Percentiles rank a stretch among this genome's conserved stretches.
These are phyloP conservation scores for Linderniella brevidens DNA, from an alignment of 257 asterid genomes.

Conservation along the genomic window DNA sequence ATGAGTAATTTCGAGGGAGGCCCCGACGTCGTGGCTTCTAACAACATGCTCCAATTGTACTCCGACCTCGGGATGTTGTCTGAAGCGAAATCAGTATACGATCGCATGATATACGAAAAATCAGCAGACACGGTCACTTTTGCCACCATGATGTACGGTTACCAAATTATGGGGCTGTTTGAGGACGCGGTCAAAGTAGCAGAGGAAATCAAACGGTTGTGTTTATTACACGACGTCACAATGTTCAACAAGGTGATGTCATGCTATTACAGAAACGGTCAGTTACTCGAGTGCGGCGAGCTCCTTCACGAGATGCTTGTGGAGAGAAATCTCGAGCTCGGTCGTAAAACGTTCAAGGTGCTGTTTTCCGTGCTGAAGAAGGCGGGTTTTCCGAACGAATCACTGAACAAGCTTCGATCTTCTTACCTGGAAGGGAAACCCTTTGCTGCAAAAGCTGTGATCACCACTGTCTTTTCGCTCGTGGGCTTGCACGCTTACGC, in stretches of 20 bases:
- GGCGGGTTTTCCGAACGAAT: conserved; percentile 49
- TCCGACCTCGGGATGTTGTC: conserved; percentile 71
- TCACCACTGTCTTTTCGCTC: conserved; percentile 46
- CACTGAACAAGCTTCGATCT: conserved; percentile 43
- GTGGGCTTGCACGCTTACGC: conserved; percentile 59
- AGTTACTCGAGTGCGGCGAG: conserved; percentile 58
- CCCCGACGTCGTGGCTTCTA: conserved; percentile 78
- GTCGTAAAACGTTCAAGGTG: conserved; percentile 49
- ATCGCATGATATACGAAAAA: conserved; percentile 25
- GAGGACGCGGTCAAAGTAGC: conserved; percentile 69
- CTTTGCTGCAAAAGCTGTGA: conserved; percentile 60
- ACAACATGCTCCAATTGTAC: conserved; percentile 63
- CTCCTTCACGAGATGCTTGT: conserved; percentile 66
- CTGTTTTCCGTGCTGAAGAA: conserved; percentile 56
- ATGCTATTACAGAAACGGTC: conserved; percentile 56
- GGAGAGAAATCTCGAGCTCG: conserved; percentile 36
- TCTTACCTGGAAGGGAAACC: conserved; percentile 51
- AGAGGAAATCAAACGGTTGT: conserved; percentile 51
- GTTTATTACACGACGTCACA: conserved; percentile 39
- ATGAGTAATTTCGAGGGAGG: conserved; percentile 46
- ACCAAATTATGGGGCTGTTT: conserved; percentile 85
- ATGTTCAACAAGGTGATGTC: conserved; percentile 64
- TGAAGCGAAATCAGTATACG: conserved; percentile 49
- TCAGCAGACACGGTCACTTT: conserved; percentile 66
- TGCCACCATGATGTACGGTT: conserved; percentile 72